phyloP scores from a whole-genome alignment of 2,329 filamentous ascomycete genomes.

The Amesomyces nigricolor region DNA sequence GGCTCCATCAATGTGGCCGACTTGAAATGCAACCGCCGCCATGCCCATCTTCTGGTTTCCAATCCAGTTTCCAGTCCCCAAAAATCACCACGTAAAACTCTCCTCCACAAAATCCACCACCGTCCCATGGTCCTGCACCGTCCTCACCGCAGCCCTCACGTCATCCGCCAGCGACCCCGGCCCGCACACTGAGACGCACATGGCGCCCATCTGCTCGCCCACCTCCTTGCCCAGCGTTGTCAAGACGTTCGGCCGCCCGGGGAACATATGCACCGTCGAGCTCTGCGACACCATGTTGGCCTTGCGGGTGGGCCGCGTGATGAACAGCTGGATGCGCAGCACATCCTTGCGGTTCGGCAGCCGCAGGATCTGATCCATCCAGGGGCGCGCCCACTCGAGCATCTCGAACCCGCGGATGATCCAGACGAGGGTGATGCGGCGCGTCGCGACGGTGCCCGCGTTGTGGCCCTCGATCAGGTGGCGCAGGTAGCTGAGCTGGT shows the following conservation, averaged over 20 bases:
- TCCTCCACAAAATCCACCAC: slow-evolving; percentile 74
- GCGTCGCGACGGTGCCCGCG: slow-evolving; percentile 68
- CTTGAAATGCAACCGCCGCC: too few species aligned
- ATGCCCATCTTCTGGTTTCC: background rate
- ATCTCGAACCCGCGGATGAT: slow-evolving; percentile 84
- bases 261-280: slow-evolving; percentile 82
- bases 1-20: too few species aligned
- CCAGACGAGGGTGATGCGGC: slow-evolving; percentile 82
- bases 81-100: slow-evolving; percentile 59
- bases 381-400: slow-evolving; percentile 88
- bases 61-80: background rate
- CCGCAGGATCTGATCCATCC: slow-evolving; percentile 67
- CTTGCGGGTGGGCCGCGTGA: slow-evolving; percentile 80
- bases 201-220: slow-evolving; percentile 74
- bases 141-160: slow-evolving; percentile 62
- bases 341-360: slow-evolving; percentile 78
- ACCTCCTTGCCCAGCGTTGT: slow-evolving; percentile 78
- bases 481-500: slow-evolving; percentile 83
- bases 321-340: slow-evolving; percentile 80
- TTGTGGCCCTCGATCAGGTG: slow-evolving; percentile 67
- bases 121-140: slow-evolving; percentile 52
- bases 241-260: slow-evolving; percentile 77
- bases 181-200: slow-evolving; percentile 79
- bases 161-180: slow-evolving; percentile 71
- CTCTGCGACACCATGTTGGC: slow-evolving; percentile 67